These are phyloP conservation scores for Haplosporangium gracile DNA, from an alignment of 192 early-diverging fungal genomes.

Conservation along the genomic window DNA sequence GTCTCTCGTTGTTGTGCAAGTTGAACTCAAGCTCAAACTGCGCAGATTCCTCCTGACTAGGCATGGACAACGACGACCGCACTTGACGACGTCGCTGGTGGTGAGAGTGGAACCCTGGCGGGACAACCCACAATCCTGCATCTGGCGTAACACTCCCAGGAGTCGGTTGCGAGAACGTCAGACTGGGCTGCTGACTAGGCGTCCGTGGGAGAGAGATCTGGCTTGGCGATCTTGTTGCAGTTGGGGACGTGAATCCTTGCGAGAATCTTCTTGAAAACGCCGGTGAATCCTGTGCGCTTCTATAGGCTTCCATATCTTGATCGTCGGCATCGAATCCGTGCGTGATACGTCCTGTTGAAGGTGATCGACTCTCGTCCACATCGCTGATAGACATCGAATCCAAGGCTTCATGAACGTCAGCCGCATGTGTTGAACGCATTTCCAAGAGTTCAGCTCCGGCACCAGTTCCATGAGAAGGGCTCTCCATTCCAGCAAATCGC, in stretches of 20 bases:
- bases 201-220: constrained; percentile 9
- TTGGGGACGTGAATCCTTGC: constrained; percentile 5
- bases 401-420: constrained; percentile 25
- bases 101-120: constrained; percentile 46
- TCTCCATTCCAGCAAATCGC: background rate
- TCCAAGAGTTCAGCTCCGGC: background rate
- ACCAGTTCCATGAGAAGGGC: background rate
- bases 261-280: background rate
- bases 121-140: constrained; percentile 23
- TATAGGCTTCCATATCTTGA: background rate
- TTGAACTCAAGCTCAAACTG: constrained; percentile 47
- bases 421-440: background rate
- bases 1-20: constrained; percentile 5
- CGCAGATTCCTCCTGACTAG: constrained; percentile 46
- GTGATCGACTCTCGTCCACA: background rate
- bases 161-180: constrained; percentile 42
- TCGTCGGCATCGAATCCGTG: constrained; percentile 20
- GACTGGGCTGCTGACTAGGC: constrained; percentile 41
- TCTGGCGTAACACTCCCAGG: constrained; percentile 42
- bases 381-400: constrained; percentile 32
- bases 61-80: constrained; percentile 16
- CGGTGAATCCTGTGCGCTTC: background rate
- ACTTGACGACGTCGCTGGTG: constrained; percentile 24
- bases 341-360: background rate
- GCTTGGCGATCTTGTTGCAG: background rate